Conservation (phyloP, 805 yeast genomes). For the Yarrowia hollandica region DNA sequence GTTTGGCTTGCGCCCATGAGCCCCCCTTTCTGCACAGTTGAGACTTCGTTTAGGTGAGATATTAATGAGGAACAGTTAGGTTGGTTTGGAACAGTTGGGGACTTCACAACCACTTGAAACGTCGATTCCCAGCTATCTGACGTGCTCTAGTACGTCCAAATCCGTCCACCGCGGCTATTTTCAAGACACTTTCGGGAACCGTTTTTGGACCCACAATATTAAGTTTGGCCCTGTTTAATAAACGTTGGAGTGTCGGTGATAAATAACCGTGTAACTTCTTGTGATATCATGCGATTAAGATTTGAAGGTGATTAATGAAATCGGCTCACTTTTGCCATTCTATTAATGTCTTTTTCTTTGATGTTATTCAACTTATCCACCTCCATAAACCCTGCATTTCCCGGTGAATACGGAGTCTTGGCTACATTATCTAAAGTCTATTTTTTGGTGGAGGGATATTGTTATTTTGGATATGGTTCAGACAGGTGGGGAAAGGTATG, state of each 20-base stretch:
- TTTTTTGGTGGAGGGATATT: conserved; percentile 7
- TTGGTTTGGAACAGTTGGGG: too few species aligned
- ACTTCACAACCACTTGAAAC: too few species aligned
- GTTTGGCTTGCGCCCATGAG: neutral
- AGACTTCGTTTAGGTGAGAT: neutral
- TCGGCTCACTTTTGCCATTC: too few species aligned
- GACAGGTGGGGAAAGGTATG: too few species aligned
- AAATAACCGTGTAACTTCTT: neutral
- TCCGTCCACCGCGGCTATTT: neutral
- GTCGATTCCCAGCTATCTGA: too few species aligned
- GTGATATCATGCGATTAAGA: neutral
- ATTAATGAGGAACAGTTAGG: neutral
- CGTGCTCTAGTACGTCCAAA: too few species aligned
- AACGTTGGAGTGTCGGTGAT: neutral
- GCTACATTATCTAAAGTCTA: conserved; percentile 4
- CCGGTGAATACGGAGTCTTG: conserved; percentile 18
- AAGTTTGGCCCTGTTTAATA: neutral
- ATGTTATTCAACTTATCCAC: too few species aligned
- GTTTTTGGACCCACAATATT: neutral
- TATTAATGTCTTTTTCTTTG: too few species aligned
- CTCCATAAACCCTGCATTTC: neutral
- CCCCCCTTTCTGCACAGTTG: too few species aligned
- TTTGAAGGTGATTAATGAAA: neutral
- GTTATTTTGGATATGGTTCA: too few species aligned
- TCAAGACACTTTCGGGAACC: neutral